A percentile compares a stretch with the other conserved stretches of the same genome.
These are phyloP conservation scores for Mucor plumbeus DNA, from an alignment of 371 early-diverging fungal genomes.

Conservation along the genomic window DNA sequence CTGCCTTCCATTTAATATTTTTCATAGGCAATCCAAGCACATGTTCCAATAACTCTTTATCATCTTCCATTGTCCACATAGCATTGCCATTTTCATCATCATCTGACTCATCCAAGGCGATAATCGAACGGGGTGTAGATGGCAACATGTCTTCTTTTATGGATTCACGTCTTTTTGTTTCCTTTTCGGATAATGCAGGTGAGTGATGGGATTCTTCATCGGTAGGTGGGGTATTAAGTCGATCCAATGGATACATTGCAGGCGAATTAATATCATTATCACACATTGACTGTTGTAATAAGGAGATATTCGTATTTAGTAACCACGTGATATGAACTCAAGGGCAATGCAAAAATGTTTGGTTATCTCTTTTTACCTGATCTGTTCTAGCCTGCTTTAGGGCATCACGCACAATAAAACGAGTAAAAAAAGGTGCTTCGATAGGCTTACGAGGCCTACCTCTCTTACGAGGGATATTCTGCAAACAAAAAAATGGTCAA, in stretches of 20 bases:
- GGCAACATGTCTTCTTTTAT: constrained; percentile 23
- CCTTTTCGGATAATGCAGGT: not conserved
- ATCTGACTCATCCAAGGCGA: constrained; percentile 14
- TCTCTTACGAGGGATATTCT: constrained; percentile 31
- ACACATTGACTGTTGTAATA: not conserved
- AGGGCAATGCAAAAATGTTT: not conserved
- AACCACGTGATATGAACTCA: not conserved
- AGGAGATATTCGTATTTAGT: constrained; percentile 1
- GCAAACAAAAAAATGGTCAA: not conserved
- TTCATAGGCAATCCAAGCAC: constrained; percentile 19
- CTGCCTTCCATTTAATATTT: constrained; percentile 42
- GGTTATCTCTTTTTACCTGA: constrained; percentile 14
- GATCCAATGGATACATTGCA: constrained; percentile 14
- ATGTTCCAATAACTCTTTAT: constrained; percentile 22
- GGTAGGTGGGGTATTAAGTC: constrained; percentile 28
- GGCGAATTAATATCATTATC: not conserved
- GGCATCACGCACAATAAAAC: constrained; percentile 11
- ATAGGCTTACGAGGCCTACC: constrained; percentile 38
- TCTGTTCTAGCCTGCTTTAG: constrained; percentile 20
- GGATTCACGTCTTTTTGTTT: not conserved
- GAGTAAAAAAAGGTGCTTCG: constrained; percentile 25
- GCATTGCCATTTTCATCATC: constrained; percentile 30
- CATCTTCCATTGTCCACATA: constrained; percentile 27
- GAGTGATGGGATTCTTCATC: constrained; percentile 11
- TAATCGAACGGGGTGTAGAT: constrained; percentile 27